Evolutionary conservation across 2,329 filamentous ascomycete genomes (phyloP).

Genomic region (Podosphaera leucotricha): DNA sequence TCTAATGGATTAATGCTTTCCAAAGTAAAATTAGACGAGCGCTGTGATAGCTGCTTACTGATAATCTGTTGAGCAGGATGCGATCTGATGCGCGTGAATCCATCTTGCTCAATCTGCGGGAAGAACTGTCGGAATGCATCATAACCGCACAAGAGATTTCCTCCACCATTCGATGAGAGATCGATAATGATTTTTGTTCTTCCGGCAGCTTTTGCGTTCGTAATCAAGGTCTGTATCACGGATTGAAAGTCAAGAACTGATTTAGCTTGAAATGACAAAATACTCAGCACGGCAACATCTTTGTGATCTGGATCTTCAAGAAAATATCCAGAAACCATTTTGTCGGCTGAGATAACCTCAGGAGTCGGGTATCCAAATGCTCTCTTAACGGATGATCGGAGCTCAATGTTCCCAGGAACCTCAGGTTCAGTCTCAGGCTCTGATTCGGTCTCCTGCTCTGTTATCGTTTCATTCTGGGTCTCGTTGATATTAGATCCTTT

Average conservation of each 20-base stretch:
- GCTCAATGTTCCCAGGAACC: neutral
- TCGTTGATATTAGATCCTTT: constrained; percentile 14
- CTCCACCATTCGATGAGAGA: constrained; percentile 33
- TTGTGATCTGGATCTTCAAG: constrained; percentile 6
- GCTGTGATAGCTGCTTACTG: constrained; percentile 5
- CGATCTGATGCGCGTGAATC: constrained; percentile 7
- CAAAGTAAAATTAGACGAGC: constrained; percentile 4
- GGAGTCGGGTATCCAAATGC: constrained; percentile 10
- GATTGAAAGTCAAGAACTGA: constrained; percentile 9
- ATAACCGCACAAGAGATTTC: constrained; percentile 23
- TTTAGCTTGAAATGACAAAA: constrained; percentile 8
- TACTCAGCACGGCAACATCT: constrained; percentile 11
- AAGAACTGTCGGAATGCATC: constrained; percentile 23
- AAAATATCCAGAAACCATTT: constrained; percentile 11
- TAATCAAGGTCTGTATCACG: constrained; percentile 19
- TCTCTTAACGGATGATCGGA: constrained; percentile 1
- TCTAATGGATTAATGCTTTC: constrained; percentile 5
- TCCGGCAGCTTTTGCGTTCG: constrained; percentile 19
- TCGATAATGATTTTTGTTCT: constrained; percentile 41
- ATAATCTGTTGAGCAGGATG: constrained; percentile 8
- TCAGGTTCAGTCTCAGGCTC: neutral
- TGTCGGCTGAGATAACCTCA: constrained; percentile 7
- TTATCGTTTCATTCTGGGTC: constrained; percentile 18
- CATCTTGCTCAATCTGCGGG: constrained; percentile 11
- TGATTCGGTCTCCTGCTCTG: neutral